Evolutionary conservation across 768 basidiomycete genomes (phyloP).

Genomic region (Panus rudis): DNA sequence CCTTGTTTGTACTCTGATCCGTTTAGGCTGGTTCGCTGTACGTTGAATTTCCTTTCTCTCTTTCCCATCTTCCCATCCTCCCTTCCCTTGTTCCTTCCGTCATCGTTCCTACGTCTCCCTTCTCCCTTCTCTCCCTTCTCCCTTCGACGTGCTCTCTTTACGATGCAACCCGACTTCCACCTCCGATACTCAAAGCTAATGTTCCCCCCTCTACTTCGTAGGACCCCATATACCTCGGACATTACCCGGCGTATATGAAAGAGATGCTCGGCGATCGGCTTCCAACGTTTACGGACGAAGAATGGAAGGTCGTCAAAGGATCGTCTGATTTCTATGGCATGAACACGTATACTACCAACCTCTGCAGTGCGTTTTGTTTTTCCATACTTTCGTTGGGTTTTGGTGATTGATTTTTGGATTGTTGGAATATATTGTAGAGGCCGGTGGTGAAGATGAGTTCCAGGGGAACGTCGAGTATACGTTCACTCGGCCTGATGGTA

Average conservation of each 20-base stretch:
- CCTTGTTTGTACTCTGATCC: not conserved
- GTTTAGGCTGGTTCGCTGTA: constrained; percentile 52
- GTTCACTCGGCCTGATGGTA: constrained; percentile 61
- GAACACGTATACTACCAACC: constrained; percentile 70
- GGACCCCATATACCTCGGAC: constrained; percentile 70
- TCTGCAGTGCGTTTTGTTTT: constrained; percentile 27
- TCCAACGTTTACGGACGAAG: constrained; percentile 51
- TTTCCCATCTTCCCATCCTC: not conserved
- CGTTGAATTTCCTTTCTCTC: constrained; percentile 5
- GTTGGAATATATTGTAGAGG: constrained; percentile 30
- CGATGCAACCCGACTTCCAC: not conserved
- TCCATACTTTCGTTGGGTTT: not conserved
- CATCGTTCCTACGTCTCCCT: constrained; percentile 5
- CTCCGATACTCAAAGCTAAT: not conserved
- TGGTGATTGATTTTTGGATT: constrained; percentile 31
- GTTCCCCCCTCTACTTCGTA: too few species aligned
- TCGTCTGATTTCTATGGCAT: constrained; percentile 72
- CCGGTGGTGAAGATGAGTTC: constrained; percentile 63
- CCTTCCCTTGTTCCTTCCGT: constrained; percentile 2
- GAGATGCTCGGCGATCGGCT: constrained; percentile 53
- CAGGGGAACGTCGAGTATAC: constrained; percentile 61
- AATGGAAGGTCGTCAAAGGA: constrained; percentile 51
- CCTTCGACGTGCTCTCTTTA: not conserved
- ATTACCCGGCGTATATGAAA: constrained; percentile 61
- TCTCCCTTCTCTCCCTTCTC: constrained; percentile 11